Conservation (phyloP, 139 green algal genomes). For the Limnomonas spitsbergensis region DNA sequence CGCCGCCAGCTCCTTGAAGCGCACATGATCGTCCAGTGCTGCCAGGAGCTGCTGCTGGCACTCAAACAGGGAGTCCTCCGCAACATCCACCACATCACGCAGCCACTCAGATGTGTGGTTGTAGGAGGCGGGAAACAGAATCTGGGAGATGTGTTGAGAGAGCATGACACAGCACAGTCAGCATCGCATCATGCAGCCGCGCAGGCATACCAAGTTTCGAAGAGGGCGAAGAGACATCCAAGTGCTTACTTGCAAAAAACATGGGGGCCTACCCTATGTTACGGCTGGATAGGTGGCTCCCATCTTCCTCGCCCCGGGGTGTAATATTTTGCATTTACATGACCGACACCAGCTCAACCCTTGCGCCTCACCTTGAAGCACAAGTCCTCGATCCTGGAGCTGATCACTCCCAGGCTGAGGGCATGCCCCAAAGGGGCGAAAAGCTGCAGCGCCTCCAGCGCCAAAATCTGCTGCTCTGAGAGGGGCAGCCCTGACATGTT, state of each 20-base stretch:
- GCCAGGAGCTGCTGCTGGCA: constrained; percentile 51
- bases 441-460: constrained; percentile 72
- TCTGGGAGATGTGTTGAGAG: too few relatives aligned
- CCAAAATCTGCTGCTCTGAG: constrained; percentile 50
- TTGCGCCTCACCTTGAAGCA: constrained; percentile 72
- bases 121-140: constrained; percentile 8
- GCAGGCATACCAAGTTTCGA: too few relatives aligned
- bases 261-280: too few relatives aligned
- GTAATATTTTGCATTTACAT: too few relatives aligned
- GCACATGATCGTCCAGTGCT: constrained; percentile 49
- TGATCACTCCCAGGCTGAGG: constrained; percentile 58
- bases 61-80: constrained; percentile 49
- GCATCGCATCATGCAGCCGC: too few relatives aligned
- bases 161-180: too few relatives aligned
- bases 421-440: constrained; percentile 84
- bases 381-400: constrained; percentile 65
- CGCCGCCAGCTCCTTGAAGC: constrained; percentile 51
- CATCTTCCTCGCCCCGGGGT: too few relatives aligned
- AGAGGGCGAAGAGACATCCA: too few relatives aligned
- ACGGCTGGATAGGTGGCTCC: too few relatives aligned
- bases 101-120: constrained; percentile 16
- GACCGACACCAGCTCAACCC: too few relatives aligned
- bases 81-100: constrained; percentile 31
- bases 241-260: too few relatives aligned
- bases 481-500: constrained; percentile 35